Base-by-base conservation (phyloP, 1,139 yeast genomes). In the Blastobotrys raffinosifermentans region DNA sequence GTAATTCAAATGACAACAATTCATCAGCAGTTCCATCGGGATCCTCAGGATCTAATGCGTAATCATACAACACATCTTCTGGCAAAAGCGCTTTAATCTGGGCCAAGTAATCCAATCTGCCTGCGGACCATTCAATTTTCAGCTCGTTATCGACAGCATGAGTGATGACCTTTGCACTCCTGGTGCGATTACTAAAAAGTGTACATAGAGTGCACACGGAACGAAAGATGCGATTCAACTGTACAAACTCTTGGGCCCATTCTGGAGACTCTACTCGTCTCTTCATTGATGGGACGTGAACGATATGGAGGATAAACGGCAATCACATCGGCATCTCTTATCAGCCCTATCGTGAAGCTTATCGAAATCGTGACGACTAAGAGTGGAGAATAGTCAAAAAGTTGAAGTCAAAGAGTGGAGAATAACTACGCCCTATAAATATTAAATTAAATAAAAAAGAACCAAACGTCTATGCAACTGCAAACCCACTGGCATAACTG, bases 401-500 rank as follows among this genome's bases (percentile, higher is more conserved):
- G n/a, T n/a, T n/a, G n/a, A n/a, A n/a, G n/a, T n/a, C n/a, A n/a
- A n/a, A n/a, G n/a, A n/a, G n/a, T n/a, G n/a, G n/a, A n/a, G n/a
- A n/a, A n/a, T n/a, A n/a, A n/a, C n/a, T n/a, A n/a, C n/a, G n/a
- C n/a, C n/a, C n/a, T n/a, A n/a, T n/a, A n/a, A n/a, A n/a, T n/a
- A n/a, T n/a, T n/a, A n/a, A n/a, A 20, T 20, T 20, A 20, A n/a
- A 20, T 20, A 20, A 20, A n/a, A 20, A 8, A 20, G n/a, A n/a
- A 20, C n/a, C n/a, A 20, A n/a, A 20, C 23, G 9, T 8, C 23
- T n/a, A 20, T 20, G n/a, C 23, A 20, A 63, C 55, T 8, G 75
- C 84, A 54, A 75, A 84, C 0, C 94, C 97, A 33, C 94, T 75
- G 1, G 93, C 95, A 57, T 91, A 91, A 42, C 94, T 81, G 31